A percentile compares a stretch with the other conserved stretches of the same genome.
phyloP scores from a whole-genome alignment of 495 filamentous ascomycete species.

The Xylaria telfairii region DNA sequence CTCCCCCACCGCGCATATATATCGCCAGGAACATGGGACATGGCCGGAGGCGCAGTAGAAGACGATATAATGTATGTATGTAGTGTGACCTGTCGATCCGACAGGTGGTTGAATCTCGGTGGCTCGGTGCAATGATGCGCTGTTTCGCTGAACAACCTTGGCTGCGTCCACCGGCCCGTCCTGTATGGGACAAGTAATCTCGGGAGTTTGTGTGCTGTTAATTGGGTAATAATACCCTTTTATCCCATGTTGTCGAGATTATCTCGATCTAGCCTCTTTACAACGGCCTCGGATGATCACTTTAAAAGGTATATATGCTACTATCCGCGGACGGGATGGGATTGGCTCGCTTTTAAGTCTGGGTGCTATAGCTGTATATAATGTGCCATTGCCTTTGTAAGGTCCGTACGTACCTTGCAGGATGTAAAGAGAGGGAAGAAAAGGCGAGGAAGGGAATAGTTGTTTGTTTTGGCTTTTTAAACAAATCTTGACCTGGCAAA shows the following conservation, averaged over 20 bases:
- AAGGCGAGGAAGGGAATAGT: neutral
- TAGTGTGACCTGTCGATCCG: slow-evolving; percentile 10
- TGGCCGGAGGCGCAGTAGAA: neutral
- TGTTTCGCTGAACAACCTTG: slow-evolving; percentile 18
- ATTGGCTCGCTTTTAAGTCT: slow-evolving; percentile 20
- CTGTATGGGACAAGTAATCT: neutral
- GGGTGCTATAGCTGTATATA: neutral
- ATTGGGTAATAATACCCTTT: slow-evolving; percentile 21
- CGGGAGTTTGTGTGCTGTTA: neutral
- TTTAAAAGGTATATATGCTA: neutral
- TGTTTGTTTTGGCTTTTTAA: neutral
- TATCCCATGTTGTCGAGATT: slow-evolving; percentile 12
- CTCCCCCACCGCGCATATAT: no score
- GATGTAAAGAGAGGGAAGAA: neutral
- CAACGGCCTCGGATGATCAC: slow-evolving; percentile 3
- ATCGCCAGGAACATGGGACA: neutral
- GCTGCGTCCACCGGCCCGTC: neutral
- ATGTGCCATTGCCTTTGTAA: neutral
- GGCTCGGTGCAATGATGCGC: slow-evolving; percentile 36
- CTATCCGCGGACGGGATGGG: neutral
- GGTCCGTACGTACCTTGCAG: neutral
- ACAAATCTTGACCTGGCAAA: neutral
- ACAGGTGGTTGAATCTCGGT: slow-evolving; percentile 35
- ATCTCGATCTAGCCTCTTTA: neutral
- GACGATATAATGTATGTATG: neutral